phyloP scores from a whole-genome alignment of 2,329 filamentous ascomycete genomes.

The Fusarium globosum region DNA sequence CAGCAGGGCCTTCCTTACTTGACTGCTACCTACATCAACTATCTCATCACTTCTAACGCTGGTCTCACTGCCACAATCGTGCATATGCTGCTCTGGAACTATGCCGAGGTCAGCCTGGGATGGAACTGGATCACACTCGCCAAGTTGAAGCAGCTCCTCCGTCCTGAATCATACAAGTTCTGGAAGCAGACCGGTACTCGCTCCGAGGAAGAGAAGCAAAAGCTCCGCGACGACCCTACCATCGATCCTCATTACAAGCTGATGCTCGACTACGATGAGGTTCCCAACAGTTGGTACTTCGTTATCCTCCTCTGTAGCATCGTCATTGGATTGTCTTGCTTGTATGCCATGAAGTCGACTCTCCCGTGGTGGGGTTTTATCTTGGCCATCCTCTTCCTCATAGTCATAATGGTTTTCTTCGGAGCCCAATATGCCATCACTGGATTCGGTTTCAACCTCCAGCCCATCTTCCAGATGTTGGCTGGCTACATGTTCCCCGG shows the following conservation, averaged over 20 bases:
- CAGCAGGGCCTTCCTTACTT: slow-evolving; percentile 15
- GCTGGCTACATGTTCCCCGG: slow-evolving; percentile 29
- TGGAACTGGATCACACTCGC: slow-evolving; percentile 24
- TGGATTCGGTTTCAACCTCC: slow-evolving; percentile 15
- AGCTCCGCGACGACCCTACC: slow-evolving; percentile 11
- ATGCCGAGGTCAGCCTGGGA: slow-evolving; percentile 34
- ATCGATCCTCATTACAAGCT: slow-evolving; percentile 35
- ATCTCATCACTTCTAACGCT: slow-evolving; percentile 27
- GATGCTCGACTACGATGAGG: slow-evolving; percentile 29
- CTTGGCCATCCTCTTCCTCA: slow-evolving; percentile 50
- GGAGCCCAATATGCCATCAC: slow-evolving; percentile 45
- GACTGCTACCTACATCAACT: slow-evolving; percentile 27
- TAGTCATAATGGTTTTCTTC: slow-evolving; percentile 54
- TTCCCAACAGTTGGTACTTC: slow-evolving; percentile 27
- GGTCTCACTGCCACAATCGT: slow-evolving; percentile 21
- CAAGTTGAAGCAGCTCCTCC: neutral
- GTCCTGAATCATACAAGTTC: slow-evolving; percentile 11
- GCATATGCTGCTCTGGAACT: slow-evolving; percentile 41
- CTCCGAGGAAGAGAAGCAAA: slow-evolving; percentile 23
- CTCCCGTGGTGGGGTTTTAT: slow-evolving; percentile 55
- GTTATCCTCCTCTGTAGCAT: neutral
- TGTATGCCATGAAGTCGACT: slow-evolving; percentile 44
- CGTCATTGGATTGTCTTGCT: neutral
- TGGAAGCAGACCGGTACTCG: slow-evolving; percentile 6
- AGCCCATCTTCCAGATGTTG: slow-evolving; percentile 32